These are phyloP conservation scores for Claviceps maximensis DNA, from an alignment of 2,329 filamentous ascomycete genomes.

Conservation along the genomic window DNA sequence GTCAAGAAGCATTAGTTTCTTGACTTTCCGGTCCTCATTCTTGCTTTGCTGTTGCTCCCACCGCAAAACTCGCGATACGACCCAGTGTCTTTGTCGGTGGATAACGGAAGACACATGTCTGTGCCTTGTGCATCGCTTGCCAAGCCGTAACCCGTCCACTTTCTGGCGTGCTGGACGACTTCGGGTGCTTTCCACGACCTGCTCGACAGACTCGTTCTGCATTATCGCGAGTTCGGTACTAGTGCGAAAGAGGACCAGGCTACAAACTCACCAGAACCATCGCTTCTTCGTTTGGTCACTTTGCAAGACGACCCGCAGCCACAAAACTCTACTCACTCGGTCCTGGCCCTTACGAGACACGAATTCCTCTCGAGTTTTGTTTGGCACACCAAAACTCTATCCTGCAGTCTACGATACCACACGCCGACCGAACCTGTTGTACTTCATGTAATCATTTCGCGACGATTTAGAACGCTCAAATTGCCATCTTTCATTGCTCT, in stretches of 20 bases:
- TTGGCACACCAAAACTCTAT: neutral
- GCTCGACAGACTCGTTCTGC: neutral
- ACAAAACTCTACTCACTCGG: neutral
- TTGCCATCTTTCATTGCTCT: neutral
- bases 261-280: neutral
- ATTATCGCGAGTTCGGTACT: neutral
- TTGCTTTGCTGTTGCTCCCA: neutral
- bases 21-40: neutral
- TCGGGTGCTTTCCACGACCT: neutral
- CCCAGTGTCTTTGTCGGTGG: neutral
- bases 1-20: neutral
- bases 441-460: neutral
- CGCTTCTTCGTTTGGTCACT: neutral
- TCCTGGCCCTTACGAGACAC: neutral
- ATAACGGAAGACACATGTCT: neutral
- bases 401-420: neutral
- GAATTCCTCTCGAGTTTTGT: neutral
- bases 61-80: neutral
- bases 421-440: neutral
- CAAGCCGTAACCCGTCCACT: neutral
- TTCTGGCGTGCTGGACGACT: neutral
- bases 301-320: neutral
- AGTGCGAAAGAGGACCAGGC: neutral
- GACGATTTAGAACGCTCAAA: neutral
- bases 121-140: neutral